Evolutionary conservation across 1,284 basidiomycete species (phyloP).

Genomic region (Trichosporon sp.): DNA sequence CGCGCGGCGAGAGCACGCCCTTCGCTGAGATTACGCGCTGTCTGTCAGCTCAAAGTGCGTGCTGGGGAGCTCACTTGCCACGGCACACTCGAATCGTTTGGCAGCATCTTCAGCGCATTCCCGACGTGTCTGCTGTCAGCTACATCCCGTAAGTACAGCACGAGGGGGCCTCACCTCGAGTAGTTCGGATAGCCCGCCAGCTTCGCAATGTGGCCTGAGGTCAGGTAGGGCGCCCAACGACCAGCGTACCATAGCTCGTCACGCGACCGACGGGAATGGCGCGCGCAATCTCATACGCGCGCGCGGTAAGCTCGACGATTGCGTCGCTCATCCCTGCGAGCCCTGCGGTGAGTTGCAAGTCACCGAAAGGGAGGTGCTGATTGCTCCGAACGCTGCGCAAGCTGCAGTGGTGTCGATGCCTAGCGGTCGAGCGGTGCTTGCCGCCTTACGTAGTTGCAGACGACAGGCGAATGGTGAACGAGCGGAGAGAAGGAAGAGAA

Average conservation of each 20-base stretch:
- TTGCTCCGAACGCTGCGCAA: background rate
- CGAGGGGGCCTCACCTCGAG: constrained; percentile 51
- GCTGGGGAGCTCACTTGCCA: constrained; percentile 54
- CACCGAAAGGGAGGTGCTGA: no score
- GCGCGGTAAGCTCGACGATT: constrained; percentile 42
- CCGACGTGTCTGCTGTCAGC: constrained; percentile 60
- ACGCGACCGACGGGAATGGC: constrained; percentile 39
- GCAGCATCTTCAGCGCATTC: constrained; percentile 52
- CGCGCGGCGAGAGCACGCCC: constrained; percentile 67
- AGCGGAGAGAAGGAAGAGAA: background rate
- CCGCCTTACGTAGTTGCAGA: background rate
- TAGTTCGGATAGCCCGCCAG: constrained; percentile 75
- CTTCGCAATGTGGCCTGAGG: constrained; percentile 69
- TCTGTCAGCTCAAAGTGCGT: background rate
- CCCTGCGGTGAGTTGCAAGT: no score
- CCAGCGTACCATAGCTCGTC: constrained; percentile 42
- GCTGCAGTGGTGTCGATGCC: background rate
- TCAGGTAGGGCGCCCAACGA: constrained; percentile 9
- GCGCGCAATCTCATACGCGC: constrained; percentile 42
- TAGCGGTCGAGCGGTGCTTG: background rate
- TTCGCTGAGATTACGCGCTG: constrained; percentile 46
- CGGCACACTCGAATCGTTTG: constrained; percentile 32
- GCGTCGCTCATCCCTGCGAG: constrained; percentile 26
- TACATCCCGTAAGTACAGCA: no score
- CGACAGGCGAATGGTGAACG: background rate